Percentiles rank a stretch among this genome's conserved stretches.
Conservation (phyloP, 371 early-diverging fungal genomes). For the Amoeboaphelidium occidentale region DNA sequence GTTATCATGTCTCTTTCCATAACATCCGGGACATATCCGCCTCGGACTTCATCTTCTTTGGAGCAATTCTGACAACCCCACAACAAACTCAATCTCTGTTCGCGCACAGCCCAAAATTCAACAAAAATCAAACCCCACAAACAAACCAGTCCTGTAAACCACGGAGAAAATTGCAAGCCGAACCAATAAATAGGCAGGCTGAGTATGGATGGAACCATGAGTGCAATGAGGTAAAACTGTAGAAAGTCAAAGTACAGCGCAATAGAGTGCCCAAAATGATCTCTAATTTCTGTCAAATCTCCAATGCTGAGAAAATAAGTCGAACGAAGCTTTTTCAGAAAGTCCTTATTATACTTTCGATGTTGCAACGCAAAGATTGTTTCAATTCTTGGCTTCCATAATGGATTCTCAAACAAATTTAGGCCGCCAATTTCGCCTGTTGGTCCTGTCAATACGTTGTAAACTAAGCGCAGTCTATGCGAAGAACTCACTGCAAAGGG, state of each 20-base stretch:
- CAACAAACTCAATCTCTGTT: background rate
- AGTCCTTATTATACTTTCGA: background rate
- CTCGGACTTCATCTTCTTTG: background rate
- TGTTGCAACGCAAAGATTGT: background rate
- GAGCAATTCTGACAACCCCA: background rate
- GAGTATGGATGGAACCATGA: background rate
- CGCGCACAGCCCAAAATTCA: background rate
- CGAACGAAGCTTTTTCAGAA: background rate
- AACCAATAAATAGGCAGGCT: background rate
- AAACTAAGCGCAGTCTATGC: no score
- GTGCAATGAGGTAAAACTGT: background rate
- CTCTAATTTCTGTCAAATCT: background rate
- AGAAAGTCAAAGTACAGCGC: background rate
- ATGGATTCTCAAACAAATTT: no score
- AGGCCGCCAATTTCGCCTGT: no score
- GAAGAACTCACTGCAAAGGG: no score
- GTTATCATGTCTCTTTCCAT: background rate
- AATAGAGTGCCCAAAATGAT: background rate
- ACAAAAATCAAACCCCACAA: background rate
- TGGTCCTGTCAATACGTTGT: no score
- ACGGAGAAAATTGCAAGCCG: background rate
- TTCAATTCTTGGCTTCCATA: no score
- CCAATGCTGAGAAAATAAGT: background rate
- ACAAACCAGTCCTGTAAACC: background rate
- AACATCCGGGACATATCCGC: background rate